Base-by-base conservation (phyloP, 257 asterid species). In the Solanum stenotomum region DNA sequence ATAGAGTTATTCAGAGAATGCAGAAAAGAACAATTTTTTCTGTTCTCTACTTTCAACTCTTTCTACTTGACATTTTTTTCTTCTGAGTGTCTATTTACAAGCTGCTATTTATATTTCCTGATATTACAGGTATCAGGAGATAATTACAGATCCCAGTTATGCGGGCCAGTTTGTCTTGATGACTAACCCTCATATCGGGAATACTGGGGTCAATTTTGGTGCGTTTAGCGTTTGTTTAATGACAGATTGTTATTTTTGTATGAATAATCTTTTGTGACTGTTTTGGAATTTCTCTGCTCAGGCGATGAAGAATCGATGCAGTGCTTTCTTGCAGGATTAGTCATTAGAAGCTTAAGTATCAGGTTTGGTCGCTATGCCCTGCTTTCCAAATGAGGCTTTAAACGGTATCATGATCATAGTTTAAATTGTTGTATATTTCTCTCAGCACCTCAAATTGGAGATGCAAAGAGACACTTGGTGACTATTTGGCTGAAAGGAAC, bases 111-210 rank as follows among this genome's bases (percentile, higher is more conserved):
- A 8, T 77, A 61, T 52, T 83, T 85, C 88, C 35, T 88, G 83
- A 74, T 83, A 77, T 86, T 84, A 79, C 93, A 96, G 98, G 93
- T 97, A 97, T 89, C 99, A 96, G 90, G 99, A 97, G 94, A 97
- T 97, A 88, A 95, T 96, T 88, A 97, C 99, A 0, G 98, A 97
- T 90, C 99, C 99, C 85, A 97, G 99, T 90, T 97, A 97, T 89
- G 99, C 99, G 78, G 99, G 99, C 75, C 99, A 97, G 84, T 95
- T 96, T 90, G 98, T 97, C 27, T 90, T 97, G 93, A 96, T 97
- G 99, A 97, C 99, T 77, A 94, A 94, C 87, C 99, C 99, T 13
- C 99, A 96, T 88, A 96, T 97, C 44, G 99, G 99, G 89, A 97
- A 97, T 91, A 97, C 96, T 33, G 99, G 98, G 79, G 94, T 97